phyloP scores from a whole-genome alignment of 345 rosid species.

The Rubroshorea leprosula region DNA sequence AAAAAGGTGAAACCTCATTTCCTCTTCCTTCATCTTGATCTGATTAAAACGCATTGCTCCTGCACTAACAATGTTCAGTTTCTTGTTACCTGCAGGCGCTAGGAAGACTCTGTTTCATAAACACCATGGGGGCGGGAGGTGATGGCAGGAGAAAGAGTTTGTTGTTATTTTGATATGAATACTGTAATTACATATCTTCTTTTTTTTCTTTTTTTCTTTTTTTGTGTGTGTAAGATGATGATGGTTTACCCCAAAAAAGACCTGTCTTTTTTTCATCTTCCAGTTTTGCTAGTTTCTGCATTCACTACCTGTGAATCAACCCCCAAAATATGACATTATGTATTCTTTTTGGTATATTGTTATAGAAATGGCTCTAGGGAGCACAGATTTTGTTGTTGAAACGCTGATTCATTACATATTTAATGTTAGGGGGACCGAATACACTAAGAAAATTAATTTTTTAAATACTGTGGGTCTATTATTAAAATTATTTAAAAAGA shows the following conservation, averaged over 20 bases:
- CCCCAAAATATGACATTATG: neutral
- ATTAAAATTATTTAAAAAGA: no score
- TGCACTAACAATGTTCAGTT: neutral
- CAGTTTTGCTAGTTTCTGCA: neutral
- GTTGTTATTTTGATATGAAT: slow-evolving; percentile 28
- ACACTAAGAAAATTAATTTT: no score
- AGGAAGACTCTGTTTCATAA: slow-evolving; percentile 24
- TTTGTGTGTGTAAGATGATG: slow-evolving; percentile 9
- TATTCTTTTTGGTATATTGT: no score
- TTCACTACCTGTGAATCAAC: neutral
- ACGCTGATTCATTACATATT: no score
- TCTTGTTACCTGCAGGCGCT: slow-evolving; percentile 9
- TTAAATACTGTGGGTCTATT: no score
- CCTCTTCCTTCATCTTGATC: neutral
- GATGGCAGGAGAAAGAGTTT: slow-evolving; percentile 4
- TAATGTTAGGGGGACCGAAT: no score
- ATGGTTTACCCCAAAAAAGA: neutral
- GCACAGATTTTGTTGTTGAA: no score
- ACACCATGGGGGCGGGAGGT: slow-evolving; percentile 8
- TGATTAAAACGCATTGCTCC: neutral
- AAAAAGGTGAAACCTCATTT: neutral
- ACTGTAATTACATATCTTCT: slow-evolving; percentile 40
- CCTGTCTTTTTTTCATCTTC: neutral
- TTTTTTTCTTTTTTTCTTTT: slow-evolving; percentile 9
- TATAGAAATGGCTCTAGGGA: no score